Evolutionary conservation across 2,329 filamentous ascomycete species (phyloP).

Genomic region (Aureobasidium sp.): DNA sequence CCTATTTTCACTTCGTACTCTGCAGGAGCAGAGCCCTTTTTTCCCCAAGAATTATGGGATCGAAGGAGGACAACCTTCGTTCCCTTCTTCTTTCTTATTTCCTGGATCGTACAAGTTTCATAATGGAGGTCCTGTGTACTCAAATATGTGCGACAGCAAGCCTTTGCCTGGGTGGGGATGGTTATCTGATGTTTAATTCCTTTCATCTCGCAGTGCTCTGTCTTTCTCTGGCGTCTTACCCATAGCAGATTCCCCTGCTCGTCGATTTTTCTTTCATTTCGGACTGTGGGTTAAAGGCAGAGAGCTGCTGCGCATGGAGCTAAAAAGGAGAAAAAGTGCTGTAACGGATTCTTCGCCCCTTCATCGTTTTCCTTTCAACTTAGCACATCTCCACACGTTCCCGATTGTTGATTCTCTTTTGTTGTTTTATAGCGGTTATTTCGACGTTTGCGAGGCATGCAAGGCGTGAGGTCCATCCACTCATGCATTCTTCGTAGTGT

Average conservation of each 20-base stretch:
- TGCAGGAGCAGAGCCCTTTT: constrained; percentile 8
- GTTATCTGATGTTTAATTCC: constrained; percentile 7
- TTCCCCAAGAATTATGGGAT: background rate
- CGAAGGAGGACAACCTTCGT: background rate
- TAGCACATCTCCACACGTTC: background rate
- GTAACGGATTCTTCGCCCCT: background rate
- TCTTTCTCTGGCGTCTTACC: constrained; percentile 2
- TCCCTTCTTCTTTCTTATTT: constrained; percentile 10
- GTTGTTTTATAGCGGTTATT: constrained; percentile 6
- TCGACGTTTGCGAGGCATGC: background rate
- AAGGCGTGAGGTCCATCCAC: background rate
- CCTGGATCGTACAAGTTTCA: constrained; percentile 4
- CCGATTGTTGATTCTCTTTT: background rate
- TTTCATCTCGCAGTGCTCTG: background rate
- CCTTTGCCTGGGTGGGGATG: constrained; percentile 7
- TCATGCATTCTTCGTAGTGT: constrained; percentile 3
- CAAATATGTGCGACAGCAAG: constrained; percentile 5
- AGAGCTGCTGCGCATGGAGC: background rate
- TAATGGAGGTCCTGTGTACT: constrained; percentile 10
- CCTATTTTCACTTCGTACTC: constrained; percentile 11
- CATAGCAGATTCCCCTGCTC: background rate
- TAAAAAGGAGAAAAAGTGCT: constrained; percentile 7
- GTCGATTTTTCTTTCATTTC: background rate
- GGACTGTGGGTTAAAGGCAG: background rate
- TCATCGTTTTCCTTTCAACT: background rate